These are phyloP conservation scores for Teratosphaeria viscida DNA, from an alignment of 2,329 filamentous ascomycete genomes.

Conservation along the genomic window DNA sequence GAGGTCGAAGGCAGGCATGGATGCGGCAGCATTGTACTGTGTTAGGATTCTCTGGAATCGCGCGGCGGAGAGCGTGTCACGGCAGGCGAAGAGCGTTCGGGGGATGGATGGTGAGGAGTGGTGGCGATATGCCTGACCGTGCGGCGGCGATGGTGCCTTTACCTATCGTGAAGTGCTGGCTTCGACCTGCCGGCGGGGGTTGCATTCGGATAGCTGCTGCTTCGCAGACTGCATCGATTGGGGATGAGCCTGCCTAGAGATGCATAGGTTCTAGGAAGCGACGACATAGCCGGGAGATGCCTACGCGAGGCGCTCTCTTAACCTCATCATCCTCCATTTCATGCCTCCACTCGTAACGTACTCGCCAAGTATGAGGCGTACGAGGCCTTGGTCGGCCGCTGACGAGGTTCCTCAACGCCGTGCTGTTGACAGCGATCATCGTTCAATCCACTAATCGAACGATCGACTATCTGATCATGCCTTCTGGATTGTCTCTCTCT, in stretches of 20 bases:
- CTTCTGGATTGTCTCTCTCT: too few relatives aligned
- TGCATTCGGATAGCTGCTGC: neutral
- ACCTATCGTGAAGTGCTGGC: neutral
- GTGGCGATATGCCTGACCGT: neutral
- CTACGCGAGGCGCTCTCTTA: too few relatives aligned
- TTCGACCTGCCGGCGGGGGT: neutral
- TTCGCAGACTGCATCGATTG: neutral
- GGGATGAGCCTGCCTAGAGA: neutral
- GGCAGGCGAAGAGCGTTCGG: neutral
- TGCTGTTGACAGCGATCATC: too few relatives aligned
- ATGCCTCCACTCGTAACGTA: too few relatives aligned
- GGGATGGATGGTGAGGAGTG: neutral
- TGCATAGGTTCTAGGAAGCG: too few relatives aligned
- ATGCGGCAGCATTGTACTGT: neutral
- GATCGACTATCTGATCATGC: too few relatives aligned
- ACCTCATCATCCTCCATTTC: too few relatives aligned
- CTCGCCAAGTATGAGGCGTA: too few relatives aligned
- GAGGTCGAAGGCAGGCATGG: constrained; percentile 14
- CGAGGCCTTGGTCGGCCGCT: too few relatives aligned
- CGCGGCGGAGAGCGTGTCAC: neutral
- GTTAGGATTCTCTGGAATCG: neutral
- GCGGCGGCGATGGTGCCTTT: neutral
- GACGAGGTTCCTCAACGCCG: too few relatives aligned
- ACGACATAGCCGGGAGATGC: too few relatives aligned
- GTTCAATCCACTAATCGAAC: too few relatives aligned